Evolutionary conservation across 495 filamentous ascomycete genomes (phyloP), one percentile per base, ranked within the genome.

Genomic region (Podospora australis): DNA sequence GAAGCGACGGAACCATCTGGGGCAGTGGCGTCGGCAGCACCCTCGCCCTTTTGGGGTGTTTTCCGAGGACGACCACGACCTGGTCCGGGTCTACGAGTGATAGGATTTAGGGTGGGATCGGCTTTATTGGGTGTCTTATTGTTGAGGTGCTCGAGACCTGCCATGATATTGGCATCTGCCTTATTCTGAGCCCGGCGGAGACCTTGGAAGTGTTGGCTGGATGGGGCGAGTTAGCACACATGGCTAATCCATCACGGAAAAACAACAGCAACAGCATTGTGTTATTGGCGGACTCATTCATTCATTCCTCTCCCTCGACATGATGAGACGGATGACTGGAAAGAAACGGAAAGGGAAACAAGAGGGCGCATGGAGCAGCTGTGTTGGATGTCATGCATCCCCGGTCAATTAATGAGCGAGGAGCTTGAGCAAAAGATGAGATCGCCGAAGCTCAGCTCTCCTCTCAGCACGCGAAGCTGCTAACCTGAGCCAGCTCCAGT

Each of bases 151-250:
- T n/a, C n/a, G n/a, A n/a, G n/a, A n/a, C n/a, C n/a, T n/a, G n/a
- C n/a, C n/a, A n/a, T n/a, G n/a, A n/a, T n/a, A n/a, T n/a, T 62
- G 6, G 54, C 13, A 11, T 74, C 72, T n/a, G 60, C 44, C 50
- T 76, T 76, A 43, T 70, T 61, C 41, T 72, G 67, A 14, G 71
- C 67, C 19, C 72, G 57, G 20, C 72, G 62, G 10, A 76, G 67
- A 13, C 72, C 72, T 46, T 76, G 72, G 44, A 74, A 76, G 47
- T 76, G 72, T 59, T 76, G 72, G 23, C 72, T 76, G 58, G 19
- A 32, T 26, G 3, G 23, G 19, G 10, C 1, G 17, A 35, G 50
- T 56, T 29, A 56, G 47, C 23, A 14, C 3, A 23, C 14, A 17
- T 8, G 10, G 11, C 20, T n/a, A n/a, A n/a, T n/a, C n/a, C n/a